phyloP scores from a whole-genome alignment of 192 early-diverging fungal genomes.

The Chytriomyces confervae region DNA sequence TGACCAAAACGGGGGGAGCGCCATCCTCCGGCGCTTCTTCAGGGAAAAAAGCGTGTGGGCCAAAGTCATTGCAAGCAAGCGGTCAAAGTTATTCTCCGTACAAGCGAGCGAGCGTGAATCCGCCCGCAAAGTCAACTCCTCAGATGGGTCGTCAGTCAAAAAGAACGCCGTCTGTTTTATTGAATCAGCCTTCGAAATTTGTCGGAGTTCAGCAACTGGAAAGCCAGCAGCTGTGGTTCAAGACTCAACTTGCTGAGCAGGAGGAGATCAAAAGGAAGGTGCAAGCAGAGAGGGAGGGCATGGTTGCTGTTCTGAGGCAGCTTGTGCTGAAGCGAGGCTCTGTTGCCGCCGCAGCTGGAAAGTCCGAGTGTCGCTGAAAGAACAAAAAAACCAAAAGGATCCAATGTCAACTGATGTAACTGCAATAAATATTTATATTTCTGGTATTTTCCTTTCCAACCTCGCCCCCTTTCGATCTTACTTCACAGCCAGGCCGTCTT shows the following conservation, averaged over 20 bases:
- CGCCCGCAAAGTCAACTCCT: background rate
- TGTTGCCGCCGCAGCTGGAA: too few species aligned
- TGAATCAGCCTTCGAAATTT: background rate
- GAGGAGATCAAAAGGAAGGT: background rate
- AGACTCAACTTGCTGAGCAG: slow-evolving; percentile 10
- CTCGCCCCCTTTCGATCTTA: too few species aligned
- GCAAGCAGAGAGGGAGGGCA: background rate
- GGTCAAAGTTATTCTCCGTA: background rate
- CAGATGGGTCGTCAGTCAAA: background rate
- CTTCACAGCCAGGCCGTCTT: too few species aligned
- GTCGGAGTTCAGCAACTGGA: slow-evolving; percentile 22
- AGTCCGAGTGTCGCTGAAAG: too few species aligned
- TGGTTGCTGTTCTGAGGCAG: slow-evolving; percentile 21
- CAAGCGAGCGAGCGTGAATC: slow-evolving; percentile 5
- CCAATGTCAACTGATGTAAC: too few species aligned
- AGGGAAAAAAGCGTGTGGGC: background rate
- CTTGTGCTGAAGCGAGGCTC: background rate
- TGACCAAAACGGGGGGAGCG: background rate
- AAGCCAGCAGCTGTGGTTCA: slow-evolving; percentile 27
- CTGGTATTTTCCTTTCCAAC: too few species aligned
- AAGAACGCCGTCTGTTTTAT: background rate
- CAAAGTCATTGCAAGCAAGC: background rate
- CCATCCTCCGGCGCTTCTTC: background rate
- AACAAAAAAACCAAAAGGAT: too few species aligned
- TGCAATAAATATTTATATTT: too few species aligned